These are phyloP conservation scores for Trypanosoma boissoni DNA, from an alignment of 208 protist genomes.

Conservation along the genomic window DNA sequence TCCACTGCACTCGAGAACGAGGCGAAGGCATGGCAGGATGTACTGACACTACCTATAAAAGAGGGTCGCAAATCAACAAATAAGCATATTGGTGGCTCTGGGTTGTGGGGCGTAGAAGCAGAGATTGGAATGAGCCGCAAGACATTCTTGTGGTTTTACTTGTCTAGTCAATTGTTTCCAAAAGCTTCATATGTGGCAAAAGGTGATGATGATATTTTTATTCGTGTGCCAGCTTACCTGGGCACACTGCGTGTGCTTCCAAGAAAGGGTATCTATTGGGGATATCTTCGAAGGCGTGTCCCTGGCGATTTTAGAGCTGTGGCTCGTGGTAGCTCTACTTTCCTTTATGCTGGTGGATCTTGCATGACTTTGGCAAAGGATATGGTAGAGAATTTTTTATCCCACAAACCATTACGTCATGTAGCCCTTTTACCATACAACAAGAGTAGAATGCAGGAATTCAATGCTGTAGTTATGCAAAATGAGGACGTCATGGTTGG, in stretches of 20 bases:
- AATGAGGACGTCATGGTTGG: conserved; percentile 4
- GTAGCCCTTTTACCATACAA: not conserved
- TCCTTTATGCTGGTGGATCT: not conserved
- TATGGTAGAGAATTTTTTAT: not conserved
- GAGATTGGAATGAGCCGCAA: conserved; percentile 47
- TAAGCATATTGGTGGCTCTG: conserved; percentile 12
- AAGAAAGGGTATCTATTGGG: conserved; percentile 8
- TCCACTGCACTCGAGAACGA: conserved; percentile 36
- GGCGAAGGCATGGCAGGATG: conserved; percentile 32
- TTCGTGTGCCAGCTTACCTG: conserved; percentile 53
- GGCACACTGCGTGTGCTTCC: conserved; percentile 28
- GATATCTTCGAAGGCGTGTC: too few relatives aligned
- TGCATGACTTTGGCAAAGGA: not conserved
- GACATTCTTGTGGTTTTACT: conserved; percentile 36
- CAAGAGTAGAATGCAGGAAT: not conserved
- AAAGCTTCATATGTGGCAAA: conserved; percentile 41
- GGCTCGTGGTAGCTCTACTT: not conserved
- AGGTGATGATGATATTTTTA: conserved; percentile 54
- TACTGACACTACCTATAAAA: conserved; percentile 32
- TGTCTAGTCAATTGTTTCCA: conserved; percentile 34
- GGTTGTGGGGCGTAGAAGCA: conserved; percentile 27
- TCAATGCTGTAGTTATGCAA: not conserved
- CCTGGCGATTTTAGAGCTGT: not conserved
- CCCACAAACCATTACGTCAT: not conserved
- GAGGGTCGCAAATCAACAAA: conserved; percentile 27